Evolutionary conservation across 805 yeast species (phyloP).

Genomic region (Blastobotrys robertii): DNA sequence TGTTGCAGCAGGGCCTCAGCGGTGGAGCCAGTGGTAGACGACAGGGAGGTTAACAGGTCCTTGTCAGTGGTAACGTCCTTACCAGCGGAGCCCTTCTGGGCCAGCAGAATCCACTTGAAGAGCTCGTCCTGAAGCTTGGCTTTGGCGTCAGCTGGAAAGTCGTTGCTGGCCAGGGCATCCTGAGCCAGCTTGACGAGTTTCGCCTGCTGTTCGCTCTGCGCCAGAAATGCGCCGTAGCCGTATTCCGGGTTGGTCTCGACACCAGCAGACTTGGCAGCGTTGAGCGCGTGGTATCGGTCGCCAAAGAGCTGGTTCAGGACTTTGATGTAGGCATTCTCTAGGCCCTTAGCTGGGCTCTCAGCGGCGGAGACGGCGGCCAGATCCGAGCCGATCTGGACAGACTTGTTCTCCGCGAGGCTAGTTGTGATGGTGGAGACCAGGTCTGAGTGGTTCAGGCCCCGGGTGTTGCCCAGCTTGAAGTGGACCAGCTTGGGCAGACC

Average conservation of each 20-base stretch:
- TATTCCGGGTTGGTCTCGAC: slow-evolving; percentile 61
- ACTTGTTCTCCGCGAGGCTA: slow-evolving; percentile 43
- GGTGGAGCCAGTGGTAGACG: slow-evolving; percentile 24
- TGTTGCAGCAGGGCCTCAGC: slow-evolving; percentile 39
- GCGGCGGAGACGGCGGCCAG: slow-evolving; percentile 28
- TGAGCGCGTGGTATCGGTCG: slow-evolving; percentile 46
- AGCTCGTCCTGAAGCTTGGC: slow-evolving; percentile 44
- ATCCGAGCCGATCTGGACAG: slow-evolving; percentile 52
- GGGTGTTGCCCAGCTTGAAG: slow-evolving; percentile 40
- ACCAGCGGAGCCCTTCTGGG: slow-evolving; percentile 18
- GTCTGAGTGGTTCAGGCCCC: slow-evolving; percentile 31
- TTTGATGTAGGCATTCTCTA: slow-evolving; percentile 70
- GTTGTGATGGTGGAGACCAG: slow-evolving; percentile 39
- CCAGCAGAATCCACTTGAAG: slow-evolving; percentile 57
- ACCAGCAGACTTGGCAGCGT: slow-evolving; percentile 42
- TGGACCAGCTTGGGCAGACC: slow-evolving; percentile 38
- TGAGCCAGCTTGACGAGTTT: slow-evolving; percentile 38
- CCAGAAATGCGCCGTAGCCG: slow-evolving; percentile 72
- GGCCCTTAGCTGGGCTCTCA: slow-evolving; percentile 37
- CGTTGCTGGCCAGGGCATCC: slow-evolving; percentile 31
- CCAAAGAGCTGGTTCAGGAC: slow-evolving; percentile 61
- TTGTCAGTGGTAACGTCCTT: slow-evolving; percentile 20
- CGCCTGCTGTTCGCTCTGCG: slow-evolving; percentile 41
- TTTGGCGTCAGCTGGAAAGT: slow-evolving; percentile 36
- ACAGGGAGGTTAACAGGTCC: background rate